Evolutionary conservation across 208 protist species (phyloP).

Genomic region (Naegleria gruberi): DNA sequence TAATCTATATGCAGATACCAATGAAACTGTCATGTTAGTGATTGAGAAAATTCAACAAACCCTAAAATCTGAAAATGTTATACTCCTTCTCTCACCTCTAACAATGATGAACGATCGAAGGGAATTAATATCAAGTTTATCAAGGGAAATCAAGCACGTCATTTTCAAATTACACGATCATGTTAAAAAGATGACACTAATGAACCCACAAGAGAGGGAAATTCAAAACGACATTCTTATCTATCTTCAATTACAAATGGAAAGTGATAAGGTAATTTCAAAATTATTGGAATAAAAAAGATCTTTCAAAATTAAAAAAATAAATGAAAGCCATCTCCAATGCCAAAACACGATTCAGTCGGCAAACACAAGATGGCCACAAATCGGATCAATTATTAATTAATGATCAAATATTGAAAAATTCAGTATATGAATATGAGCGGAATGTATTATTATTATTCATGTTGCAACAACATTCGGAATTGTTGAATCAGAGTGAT

Average conservation of each 20-base stretch:
- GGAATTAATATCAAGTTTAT: neutral
- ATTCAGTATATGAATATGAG: too few relatives aligned
- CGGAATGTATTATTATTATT: too few relatives aligned
- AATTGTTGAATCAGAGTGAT: too few relatives aligned
- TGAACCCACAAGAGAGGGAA: neutral
- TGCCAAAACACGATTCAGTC: too few relatives aligned
- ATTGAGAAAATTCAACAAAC: neutral
- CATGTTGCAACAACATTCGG: too few relatives aligned
- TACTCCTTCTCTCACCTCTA: neutral
- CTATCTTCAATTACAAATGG: neutral
- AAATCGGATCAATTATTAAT: too few relatives aligned
- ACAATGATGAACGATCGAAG: neutral
- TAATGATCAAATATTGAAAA: too few relatives aligned
- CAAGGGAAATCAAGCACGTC: neutral
- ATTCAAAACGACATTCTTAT: neutral
- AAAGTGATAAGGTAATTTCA: neutral
- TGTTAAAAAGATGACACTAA: neutral
- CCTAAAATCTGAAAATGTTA: neutral
- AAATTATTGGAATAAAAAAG: neutral
- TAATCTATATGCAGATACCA: neutral
- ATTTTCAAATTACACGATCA: neutral
- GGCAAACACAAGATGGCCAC: too few relatives aligned
- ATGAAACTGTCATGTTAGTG: neutral
- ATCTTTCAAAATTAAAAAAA: too few relatives aligned
- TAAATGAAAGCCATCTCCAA: too few relatives aligned